phyloP scores from a whole-genome alignment of 257 asterid genomes.

The Plantago ovata region DNA sequence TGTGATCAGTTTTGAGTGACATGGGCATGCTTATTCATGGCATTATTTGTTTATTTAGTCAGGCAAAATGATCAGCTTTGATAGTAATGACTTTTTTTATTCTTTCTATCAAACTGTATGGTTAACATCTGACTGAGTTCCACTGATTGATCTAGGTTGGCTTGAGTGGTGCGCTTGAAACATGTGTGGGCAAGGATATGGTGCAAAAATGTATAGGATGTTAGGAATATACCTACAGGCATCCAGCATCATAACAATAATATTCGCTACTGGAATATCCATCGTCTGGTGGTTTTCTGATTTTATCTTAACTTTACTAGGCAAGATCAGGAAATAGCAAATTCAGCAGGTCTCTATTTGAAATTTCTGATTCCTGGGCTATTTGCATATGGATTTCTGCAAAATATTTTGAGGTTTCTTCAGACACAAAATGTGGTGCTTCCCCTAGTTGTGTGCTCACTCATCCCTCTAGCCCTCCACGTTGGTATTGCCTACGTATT shows the following conservation, averaged over 20 bases:
- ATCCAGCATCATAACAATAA: conserved; percentile 35
- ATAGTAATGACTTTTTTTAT: too few relatives aligned
- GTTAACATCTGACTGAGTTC: background rate
- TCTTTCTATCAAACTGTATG: too few relatives aligned
- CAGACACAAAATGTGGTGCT: conserved; percentile 37
- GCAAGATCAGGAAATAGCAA: conserved; percentile 39
- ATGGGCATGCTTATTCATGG: too few relatives aligned
- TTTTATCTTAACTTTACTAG: conserved; percentile 25
- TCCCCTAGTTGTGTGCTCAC: conserved; percentile 36
- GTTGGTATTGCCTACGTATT: conserved; percentile 16
- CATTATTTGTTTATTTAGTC: too few relatives aligned
- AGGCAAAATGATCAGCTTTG: too few relatives aligned
- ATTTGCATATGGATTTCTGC: conserved; percentile 37
- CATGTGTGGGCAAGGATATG: conserved; percentile 57
- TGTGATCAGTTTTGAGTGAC: too few relatives aligned
- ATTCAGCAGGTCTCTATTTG: conserved; percentile 32
- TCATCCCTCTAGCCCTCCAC: conserved; percentile 19
- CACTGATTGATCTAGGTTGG: conserved; percentile 32
- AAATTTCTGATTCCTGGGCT: conserved; percentile 42
- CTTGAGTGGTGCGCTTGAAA: conserved; percentile 52
- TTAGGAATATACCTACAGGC: conserved; percentile 46
- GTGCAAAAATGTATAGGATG: conserved; percentile 34
- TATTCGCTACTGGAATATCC: conserved; percentile 24
- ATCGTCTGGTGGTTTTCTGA: conserved; percentile 41
- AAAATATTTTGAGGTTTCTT: conserved; percentile 43